Base-by-base conservation (phyloP, 139 green algal genomes). In the Yamagishiella unicocca region DNA sequence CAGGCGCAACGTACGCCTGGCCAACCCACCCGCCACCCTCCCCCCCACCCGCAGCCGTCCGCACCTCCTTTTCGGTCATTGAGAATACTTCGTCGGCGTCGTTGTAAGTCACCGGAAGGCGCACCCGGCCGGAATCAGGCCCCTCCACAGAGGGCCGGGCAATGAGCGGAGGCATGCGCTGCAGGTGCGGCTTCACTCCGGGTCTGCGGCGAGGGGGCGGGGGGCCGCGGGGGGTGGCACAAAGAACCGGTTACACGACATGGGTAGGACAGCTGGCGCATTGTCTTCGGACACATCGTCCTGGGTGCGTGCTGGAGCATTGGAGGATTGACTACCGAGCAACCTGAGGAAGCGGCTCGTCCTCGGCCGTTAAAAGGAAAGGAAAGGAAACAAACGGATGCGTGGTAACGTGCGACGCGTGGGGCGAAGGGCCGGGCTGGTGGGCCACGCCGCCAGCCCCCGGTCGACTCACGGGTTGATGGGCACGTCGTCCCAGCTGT, bases 401-500 rank as follows among this genome's bases (percentile, higher is more conserved):
- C n/a, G n/a, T n/a, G n/a, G n/a, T n/a, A n/a, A n/a, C n/a, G n/a
- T n/a, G n/a, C n/a, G n/a, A n/a, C n/a, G n/a, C n/a, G n/a, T n/a
- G n/a, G n/a, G 12, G 50, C 14, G 50, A 12, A 25, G 50, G 12
- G 50, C 50, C 50, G 50, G 17, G 50, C 14, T 61, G 50, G 14
- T 61, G 17, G 50, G 14, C 12, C 12, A 17, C 50, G 17, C 50
- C 14, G 12, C 12, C 17, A 17, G 50, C 14, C 50, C 12, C 50
- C 17, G 50, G 17, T 61, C 61, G 10, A 68, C 74, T 46, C 74
- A 82, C 74, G 22, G 33, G 33, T 68, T 82, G 38, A 46, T 14
- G 3, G 74, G 74, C 46, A 82, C 74, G 53, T 82, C 74, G 31
- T 27, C 46, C 74, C 74, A 82, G 74, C 31, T 50, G 50, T 82